A percentile compares a stretch with the other conserved stretches of the same genome.
These are phyloP conservation scores for Pichia thaimueangensis DNA, from an alignment of 805 yeast species.

Conservation along the genomic window DNA sequence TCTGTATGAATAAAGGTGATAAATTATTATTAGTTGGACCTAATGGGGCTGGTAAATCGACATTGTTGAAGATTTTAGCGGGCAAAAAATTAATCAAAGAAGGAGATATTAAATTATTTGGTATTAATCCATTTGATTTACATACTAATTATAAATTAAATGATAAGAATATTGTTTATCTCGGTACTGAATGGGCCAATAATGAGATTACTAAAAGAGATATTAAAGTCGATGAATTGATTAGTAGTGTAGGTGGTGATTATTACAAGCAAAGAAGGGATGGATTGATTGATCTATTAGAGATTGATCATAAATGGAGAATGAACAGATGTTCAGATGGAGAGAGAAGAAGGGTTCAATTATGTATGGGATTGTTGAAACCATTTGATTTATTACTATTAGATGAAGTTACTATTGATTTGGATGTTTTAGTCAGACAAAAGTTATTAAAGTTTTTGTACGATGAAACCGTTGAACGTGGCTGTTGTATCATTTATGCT, in stretches of 20 bases:
- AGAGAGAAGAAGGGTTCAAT: constrained; percentile 88
- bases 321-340: constrained; percentile 94
- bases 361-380: constrained; percentile 84
- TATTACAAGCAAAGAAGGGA: constrained; percentile 69
- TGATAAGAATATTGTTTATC: constrained; percentile 44
- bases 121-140: constrained; percentile 70
- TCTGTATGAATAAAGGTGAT: constrained; percentile 62
- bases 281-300: constrained; percentile 65
- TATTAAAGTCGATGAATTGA: constrained; percentile 74
- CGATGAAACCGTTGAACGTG: constrained; percentile 63
- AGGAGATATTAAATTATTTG: constrained; percentile 70
- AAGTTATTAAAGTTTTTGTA: constrained; percentile 64
- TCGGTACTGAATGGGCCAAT: constrained; percentile 97
- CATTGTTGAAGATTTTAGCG: constrained; percentile 74
- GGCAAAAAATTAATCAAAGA: constrained; percentile 81
- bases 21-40: constrained; percentile 84
- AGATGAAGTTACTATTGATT: constrained; percentile 95
- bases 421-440: constrained; percentile 86
- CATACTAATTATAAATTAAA: constrained; percentile 13
- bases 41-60: constrained; percentile 96
- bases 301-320: constrained; percentile 83
- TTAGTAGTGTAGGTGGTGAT: constrained; percentile 80
- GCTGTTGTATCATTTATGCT: constrained; percentile 80
- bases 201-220: constrained; percentile 87
- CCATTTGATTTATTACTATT: constrained; percentile 87